Percentiles rank a stretch among this genome's conserved stretches.
phyloP scores from a whole-genome alignment of 352 stramenopile species.

The Phytophthora colocasiae region DNA sequence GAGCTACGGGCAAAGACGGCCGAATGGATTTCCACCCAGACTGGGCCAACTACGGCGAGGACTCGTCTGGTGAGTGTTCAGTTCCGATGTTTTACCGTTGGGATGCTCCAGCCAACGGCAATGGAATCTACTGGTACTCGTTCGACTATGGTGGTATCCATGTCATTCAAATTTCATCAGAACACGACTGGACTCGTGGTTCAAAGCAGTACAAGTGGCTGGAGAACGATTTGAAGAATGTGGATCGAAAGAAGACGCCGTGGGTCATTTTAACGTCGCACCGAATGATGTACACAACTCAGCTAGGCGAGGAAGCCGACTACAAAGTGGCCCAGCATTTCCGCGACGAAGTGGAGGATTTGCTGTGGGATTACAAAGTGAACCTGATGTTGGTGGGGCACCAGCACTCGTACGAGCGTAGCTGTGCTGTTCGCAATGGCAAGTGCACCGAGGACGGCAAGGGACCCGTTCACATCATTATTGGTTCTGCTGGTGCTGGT shows the following conservation, averaged over 20 bases:
- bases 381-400: slow-evolving; percentile 93
- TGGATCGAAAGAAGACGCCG: slow-evolving; percentile 88
- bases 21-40: slow-evolving; percentile 73
- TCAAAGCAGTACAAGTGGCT: slow-evolving; percentile 92
- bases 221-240: slow-evolving; percentile 77
- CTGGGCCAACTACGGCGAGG: slow-evolving; percentile 76
- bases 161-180: slow-evolving; percentile 92
- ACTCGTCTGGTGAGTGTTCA: slow-evolving; percentile 79
- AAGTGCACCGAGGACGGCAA: slow-evolving; percentile 76
- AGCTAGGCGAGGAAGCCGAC: slow-evolving; percentile 72
- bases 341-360: slow-evolving; percentile 89
- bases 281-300: slow-evolving; percentile 92
- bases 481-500: slow-evolving; percentile 84
- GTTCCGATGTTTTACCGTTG: slow-evolving; percentile 83
- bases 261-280: slow-evolving; percentile 94
- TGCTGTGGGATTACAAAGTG: slow-evolving; percentile 89
- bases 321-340: slow-evolving; percentile 79
- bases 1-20: slow-evolving; percentile 49
- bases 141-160: slow-evolving; percentile 91
- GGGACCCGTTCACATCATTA: slow-evolving; percentile 87
- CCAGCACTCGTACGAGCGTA: slow-evolving; percentile 93
- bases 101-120: slow-evolving; percentile 65
- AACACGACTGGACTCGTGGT: slow-evolving; percentile 89
- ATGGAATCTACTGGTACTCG: slow-evolving; percentile 91
- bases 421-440: slow-evolving; percentile 78